These are phyloP conservation scores for Plantago lanceolata DNA, from an alignment of 305 asterid species.

Conservation along the genomic window DNA sequence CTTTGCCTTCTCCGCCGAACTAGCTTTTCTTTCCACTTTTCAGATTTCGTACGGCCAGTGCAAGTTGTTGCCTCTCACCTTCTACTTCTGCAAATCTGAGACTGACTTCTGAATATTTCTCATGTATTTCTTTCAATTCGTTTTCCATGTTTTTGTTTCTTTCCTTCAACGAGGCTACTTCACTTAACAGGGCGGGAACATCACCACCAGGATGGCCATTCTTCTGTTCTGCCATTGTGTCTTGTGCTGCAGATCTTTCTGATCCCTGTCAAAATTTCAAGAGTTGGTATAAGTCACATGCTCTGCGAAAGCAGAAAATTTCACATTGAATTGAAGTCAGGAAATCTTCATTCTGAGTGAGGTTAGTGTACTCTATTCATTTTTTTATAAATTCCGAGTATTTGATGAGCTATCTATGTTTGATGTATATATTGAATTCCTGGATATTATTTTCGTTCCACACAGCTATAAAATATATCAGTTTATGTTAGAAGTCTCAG, in stretches of 20 bases:
- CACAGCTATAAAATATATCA: not conserved
- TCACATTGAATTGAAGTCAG: not conserved
- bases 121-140: conserved; percentile 80
- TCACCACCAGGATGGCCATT: conserved; percentile 29
- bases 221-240: conserved; percentile 21
- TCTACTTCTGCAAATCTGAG: conserved; percentile 96
- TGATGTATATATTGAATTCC: not conserved
- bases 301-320: not conserved
- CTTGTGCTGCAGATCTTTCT: conserved; percentile 28
- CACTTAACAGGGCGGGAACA: conserved; percentile 43
- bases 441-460: not conserved
- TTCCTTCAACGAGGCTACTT: conserved; percentile 60
- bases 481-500: too few relatives aligned
- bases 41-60: conserved; percentile 76
- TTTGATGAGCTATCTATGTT: conserved; percentile 9
- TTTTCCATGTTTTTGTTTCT: conserved; percentile 65
- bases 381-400: conserved; percentile 6
- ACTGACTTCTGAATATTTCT: conserved; percentile 88
- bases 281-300: not conserved
- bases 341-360: conserved; percentile 17
- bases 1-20: conserved; percentile 24
- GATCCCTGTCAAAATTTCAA: conserved; percentile 29
- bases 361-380: conserved; percentile 12
- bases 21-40: conserved; percentile 76
- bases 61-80: conserved; percentile 96